A percentile compares a stretch with the other conserved stretches of the same genome.
phyloP scores from a whole-genome alignment of 331 rosid species.

The Quercus phellos region DNA sequence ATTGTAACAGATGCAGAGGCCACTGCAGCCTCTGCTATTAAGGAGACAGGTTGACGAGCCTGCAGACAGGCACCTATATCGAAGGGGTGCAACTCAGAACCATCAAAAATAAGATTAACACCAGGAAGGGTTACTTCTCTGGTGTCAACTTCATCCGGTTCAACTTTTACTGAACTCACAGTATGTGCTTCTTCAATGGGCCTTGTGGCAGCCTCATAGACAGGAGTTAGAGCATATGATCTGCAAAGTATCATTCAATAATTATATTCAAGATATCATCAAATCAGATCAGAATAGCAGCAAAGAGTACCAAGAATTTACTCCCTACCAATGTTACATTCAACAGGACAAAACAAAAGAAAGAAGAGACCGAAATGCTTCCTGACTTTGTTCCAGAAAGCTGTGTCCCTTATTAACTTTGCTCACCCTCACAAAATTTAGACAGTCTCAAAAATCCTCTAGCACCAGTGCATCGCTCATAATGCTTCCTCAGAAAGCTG shows the following conservation, averaged over 20 bases:
- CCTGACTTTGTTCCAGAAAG: background rate
- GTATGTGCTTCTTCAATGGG: slow-evolving; percentile 43
- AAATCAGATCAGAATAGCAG: background rate
- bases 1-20: slow-evolving; percentile 55
- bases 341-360: background rate
- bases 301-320: background rate
- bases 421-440: background rate
- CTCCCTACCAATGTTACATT: no score
- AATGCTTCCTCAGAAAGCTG: background rate
- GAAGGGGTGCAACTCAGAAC: slow-evolving; percentile 75
- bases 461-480: background rate
- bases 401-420: background rate
- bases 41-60: slow-evolving; percentile 86
- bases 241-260: slow-evolving; percentile 41
- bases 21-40: slow-evolving; percentile 80
- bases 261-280: background rate
- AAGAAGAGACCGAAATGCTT: background rate
- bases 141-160: slow-evolving; percentile 67
- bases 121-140: slow-evolving; percentile 87
- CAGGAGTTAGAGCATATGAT: slow-evolving; percentile 61
- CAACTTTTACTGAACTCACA: slow-evolving; percentile 40
- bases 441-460: background rate
- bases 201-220: slow-evolving; percentile 51
- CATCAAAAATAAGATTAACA: slow-evolving; percentile 86
- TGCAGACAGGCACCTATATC: slow-evolving; percentile 92